Conservation (phyloP, 495 filamentous ascomycete genomes). For the Xylaria curta region DNA sequence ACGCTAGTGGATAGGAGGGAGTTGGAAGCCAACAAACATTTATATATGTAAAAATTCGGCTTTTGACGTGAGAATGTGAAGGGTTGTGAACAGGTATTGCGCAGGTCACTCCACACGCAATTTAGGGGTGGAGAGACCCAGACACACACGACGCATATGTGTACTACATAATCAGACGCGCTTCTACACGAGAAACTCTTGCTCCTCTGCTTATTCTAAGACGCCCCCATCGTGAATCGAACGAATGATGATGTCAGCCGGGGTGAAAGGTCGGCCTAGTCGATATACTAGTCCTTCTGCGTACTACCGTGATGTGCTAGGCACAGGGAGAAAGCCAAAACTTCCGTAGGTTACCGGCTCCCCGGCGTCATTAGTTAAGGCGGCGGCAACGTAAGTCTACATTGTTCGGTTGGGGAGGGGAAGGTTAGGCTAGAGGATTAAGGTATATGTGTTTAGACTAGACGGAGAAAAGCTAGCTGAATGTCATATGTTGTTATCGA, state of each 20-base stretch:
- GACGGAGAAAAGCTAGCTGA: constrained; percentile 7
- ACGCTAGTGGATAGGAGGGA: not conserved
- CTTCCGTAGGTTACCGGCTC: constrained; percentile 13
- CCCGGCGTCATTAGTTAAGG: constrained; percentile 6
- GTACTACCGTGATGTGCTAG: constrained; percentile 26
- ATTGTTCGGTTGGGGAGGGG: not conserved
- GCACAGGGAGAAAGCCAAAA: constrained; percentile 18
- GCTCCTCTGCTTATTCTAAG: constrained; percentile 20
- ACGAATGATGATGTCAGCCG: constrained; percentile 30
- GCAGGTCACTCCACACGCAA: constrained; percentile 25
- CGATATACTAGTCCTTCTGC: constrained; percentile 21
- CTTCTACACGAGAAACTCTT: constrained; percentile 1
- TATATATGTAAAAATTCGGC: constrained; percentile 20
- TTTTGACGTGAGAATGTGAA: not conserved
- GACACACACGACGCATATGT: constrained; percentile 22
- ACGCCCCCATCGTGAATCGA: constrained; percentile 29
- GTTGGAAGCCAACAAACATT: constrained; percentile 17
- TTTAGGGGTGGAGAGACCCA: constrained; percentile 26
- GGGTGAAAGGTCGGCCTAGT: constrained; percentile 17
- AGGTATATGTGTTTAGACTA: constrained; percentile 13
- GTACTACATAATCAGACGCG: constrained; percentile 4
- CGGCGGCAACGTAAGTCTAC: constrained; percentile 17
- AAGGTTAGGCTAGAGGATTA: constrained; percentile 4
- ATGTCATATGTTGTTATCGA: constrained; percentile 8
- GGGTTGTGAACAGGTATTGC: not conserved